Conservation (phyloP, 2,329 filamentous ascomycete species). For the Verticillium longisporum region DNA sequence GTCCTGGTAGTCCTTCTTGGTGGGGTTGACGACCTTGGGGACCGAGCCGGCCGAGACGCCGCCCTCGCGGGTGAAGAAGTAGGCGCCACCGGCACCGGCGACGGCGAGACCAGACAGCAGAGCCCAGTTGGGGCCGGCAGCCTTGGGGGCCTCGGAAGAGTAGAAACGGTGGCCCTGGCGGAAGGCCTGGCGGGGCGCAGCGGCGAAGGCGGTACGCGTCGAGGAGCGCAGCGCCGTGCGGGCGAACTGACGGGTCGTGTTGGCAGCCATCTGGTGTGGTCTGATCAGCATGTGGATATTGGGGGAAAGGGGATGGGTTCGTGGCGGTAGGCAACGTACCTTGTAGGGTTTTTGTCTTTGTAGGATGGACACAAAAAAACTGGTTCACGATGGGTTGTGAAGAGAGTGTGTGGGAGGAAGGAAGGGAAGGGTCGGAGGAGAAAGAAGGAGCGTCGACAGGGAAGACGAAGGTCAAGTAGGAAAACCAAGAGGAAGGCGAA, state of each 20-base stretch:
- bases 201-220: constrained; percentile 52
- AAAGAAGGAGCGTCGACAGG: not conserved
- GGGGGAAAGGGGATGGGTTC: not conserved
- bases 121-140: constrained; percentile 41
- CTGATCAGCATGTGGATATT: not conserved
- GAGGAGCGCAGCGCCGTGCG: constrained; percentile 53
- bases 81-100: constrained; percentile 56
- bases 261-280: constrained; percentile 29
- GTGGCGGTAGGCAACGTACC: constrained; percentile 4
- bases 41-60: constrained; percentile 37
- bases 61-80: constrained; percentile 57
- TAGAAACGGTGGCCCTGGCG: constrained; percentile 74
- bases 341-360: constrained; percentile 1
- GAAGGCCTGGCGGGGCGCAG: constrained; percentile 59
- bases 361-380: not conserved
- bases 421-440: not conserved
- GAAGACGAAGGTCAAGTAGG: not conserved
- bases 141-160: constrained; percentile 59
- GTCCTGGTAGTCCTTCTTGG: constrained; percentile 85
- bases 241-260: constrained; percentile 46
- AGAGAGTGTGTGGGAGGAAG: not conserved
- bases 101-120: constrained; percentile 54
- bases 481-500: constrained; percentile 1
- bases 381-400: not conserved
- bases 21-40: constrained; percentile 55